phyloP scores from a whole-genome alignment of 2,329 filamentous ascomycete genomes.

The Talaromyces rugulosus region DNA sequence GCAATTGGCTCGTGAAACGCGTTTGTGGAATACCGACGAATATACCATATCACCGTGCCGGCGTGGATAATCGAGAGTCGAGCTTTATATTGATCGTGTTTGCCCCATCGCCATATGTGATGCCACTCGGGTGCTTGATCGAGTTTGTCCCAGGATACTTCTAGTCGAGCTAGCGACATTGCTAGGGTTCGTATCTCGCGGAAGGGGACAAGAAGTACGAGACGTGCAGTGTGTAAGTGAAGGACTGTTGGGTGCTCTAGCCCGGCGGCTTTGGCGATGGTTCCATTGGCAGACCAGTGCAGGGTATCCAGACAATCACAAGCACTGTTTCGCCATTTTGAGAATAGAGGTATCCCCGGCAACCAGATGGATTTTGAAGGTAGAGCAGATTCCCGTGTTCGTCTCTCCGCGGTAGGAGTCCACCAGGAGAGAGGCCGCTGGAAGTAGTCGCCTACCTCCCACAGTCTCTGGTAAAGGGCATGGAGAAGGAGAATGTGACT shows the following conservation, averaged over 20 bases:
- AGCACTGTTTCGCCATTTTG: slow-evolving; percentile 43
- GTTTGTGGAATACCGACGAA: slow-evolving; percentile 46
- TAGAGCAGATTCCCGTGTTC: slow-evolving; percentile 31
- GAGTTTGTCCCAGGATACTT: slow-evolving; percentile 26
- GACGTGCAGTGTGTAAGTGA: slow-evolving; percentile 53
- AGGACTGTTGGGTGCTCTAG: slow-evolving; percentile 53
- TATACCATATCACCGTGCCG: slow-evolving; percentile 50
- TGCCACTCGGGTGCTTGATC: slow-evolving; percentile 31
- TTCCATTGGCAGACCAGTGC: slow-evolving; percentile 55
- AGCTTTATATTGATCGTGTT: slow-evolving; percentile 53
- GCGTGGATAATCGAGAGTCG: slow-evolving; percentile 54
- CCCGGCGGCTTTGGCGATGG: slow-evolving; percentile 46
- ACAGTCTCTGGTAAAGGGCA: slow-evolving; percentile 47
- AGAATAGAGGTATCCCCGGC: slow-evolving; percentile 44
- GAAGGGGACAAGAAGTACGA: slow-evolving; percentile 50
- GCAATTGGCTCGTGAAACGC: slow-evolving; percentile 47
- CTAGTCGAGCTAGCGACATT: slow-evolving; percentile 28
- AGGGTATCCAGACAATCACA: slow-evolving; percentile 51
- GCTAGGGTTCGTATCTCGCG: slow-evolving; percentile 44
- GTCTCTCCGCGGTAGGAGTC: slow-evolving; percentile 41
- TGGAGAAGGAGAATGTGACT: slow-evolving; percentile 48
- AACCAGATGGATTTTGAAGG: slow-evolving; percentile 41
- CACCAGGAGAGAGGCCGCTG: slow-evolving; percentile 44
- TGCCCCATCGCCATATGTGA: slow-evolving; percentile 47
- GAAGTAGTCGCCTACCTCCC: slow-evolving; percentile 46